Evolutionary conservation across 352 stramenopile species (phyloP), one percentile per base, ranked within the genome.

Genomic region (Phytopythium chamaehyphon): DNA sequence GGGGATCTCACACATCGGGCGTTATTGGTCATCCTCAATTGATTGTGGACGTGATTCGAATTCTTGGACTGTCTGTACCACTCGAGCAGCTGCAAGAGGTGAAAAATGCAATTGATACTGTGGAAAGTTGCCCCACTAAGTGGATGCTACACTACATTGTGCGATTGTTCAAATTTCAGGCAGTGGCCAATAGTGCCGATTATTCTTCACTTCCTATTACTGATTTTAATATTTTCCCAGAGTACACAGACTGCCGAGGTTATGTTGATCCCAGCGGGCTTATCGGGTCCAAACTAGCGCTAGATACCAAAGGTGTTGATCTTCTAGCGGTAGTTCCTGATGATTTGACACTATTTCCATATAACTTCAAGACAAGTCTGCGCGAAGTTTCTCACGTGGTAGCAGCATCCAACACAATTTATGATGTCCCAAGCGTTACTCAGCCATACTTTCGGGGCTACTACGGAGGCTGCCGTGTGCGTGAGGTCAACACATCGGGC

Each of bases 271-370:
- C 47, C 14, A 53, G 57, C 3, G 38, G 10, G n/a, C 37, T 54
- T 19, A 37, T 61, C 11, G 28, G 35, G 15, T 58, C 54, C 1
- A 62, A 47, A 44, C 44, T 66, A 38, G 51, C 43, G 31, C 16
- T 56, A 11, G 9, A 39, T 21, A 63, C 57, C 3, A 19, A 64
- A 33, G 60, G 44, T 23, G 36, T 45, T 28, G 51, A 67, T 46
- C 54, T 62, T 45, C 47, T 68, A 21, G 54, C 61, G 46, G 50
- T 57, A 3, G 55, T 66, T 5, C 60, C 60, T 4, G 60, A 64
- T 31, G 47, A 38, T 10, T 22, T 68, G 19, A 64, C 35, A 11
- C 14, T 68, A 15, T 68, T 68, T 24, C 60, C 60, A 12, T 68
- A 64, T 37, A 58, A 40, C 42, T 64, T 64, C n/a, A 61, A 50